Percentiles rank a stretch among this genome's conserved stretches.
These are phyloP conservation scores for Penicillium sp. DNA, from an alignment of 2,329 filamentous ascomycete genomes.

Conservation along the genomic window DNA sequence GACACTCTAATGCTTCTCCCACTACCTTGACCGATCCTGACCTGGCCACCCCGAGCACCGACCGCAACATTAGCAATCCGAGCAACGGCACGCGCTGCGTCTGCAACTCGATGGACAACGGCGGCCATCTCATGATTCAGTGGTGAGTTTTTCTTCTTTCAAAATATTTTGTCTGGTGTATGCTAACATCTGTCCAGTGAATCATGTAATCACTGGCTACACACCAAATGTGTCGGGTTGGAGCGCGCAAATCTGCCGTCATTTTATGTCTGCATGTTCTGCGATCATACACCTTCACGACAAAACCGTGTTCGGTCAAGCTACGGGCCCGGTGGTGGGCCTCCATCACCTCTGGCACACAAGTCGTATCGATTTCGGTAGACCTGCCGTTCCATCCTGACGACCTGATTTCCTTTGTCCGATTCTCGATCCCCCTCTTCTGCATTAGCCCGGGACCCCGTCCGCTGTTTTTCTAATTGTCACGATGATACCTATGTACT, in stretches of 20 bases:
- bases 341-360: slow-evolving; percentile 43
- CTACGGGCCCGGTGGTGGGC: slow-evolving; percentile 31
- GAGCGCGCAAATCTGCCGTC: slow-evolving; percentile 48
- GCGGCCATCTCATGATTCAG: slow-evolving; percentile 59
- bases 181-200: slow-evolving; percentile 42
- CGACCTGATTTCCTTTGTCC: slow-evolving; percentile 20
- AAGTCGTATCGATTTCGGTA: slow-evolving; percentile 42
- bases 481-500: slow-evolving; percentile 20
- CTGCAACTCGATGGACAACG: slow-evolving; percentile 55
- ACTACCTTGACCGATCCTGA: slow-evolving; percentile 52
- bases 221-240: slow-evolving; percentile 58
- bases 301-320: slow-evolving; percentile 37
- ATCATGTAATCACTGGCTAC: slow-evolving; percentile 62
- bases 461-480: slow-evolving; percentile 13
- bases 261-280: slow-evolving; percentile 53
- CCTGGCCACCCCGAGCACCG: slow-evolving; percentile 53
- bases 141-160: slow-evolving; percentile 43
- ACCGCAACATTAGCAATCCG: slow-evolving; percentile 49
- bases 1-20: slow-evolving; percentile 47
- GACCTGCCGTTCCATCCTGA: slow-evolving; percentile 10
- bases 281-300: slow-evolving; percentile 45
- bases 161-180: not conserved
- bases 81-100: slow-evolving; percentile 57
- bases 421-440: slow-evolving; percentile 7
- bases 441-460: slow-evolving; percentile 20